phyloP scores from a whole-genome alignment of 1,139 yeast genomes.

The Yamadazyma diddensiae region DNA sequence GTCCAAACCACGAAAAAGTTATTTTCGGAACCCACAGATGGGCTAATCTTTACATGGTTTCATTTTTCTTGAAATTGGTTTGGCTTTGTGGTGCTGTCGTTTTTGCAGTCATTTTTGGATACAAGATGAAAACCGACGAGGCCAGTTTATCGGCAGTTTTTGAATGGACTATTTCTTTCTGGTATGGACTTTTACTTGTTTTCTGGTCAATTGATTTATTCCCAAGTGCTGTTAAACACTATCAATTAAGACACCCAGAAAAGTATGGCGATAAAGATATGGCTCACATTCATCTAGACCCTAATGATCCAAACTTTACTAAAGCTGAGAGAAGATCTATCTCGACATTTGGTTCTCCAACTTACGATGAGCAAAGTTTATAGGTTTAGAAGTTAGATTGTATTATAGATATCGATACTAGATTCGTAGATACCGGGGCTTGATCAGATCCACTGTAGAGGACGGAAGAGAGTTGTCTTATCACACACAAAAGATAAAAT shows the following conservation, averaged over 20 bases:
- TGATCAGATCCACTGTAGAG: too few species aligned
- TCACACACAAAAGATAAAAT: too few species aligned
- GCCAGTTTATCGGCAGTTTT: conserved; percentile 53
- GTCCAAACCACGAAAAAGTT: conserved; percentile 41
- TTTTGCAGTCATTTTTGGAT: conserved; percentile 70
- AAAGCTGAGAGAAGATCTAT: conserved; percentile 17
- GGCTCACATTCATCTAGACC: conserved; percentile 13
- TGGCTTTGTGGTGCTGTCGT: conserved; percentile 73
- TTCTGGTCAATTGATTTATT: conserved; percentile 69
- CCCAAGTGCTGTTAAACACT: conserved; percentile 51
- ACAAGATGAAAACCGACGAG: conserved; percentile 32
- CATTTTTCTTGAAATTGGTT: conserved; percentile 50
- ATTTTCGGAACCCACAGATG: conserved; percentile 38
- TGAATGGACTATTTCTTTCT: conserved; percentile 84
- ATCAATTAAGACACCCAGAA: conserved; percentile 25
- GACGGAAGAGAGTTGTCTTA: too few species aligned
- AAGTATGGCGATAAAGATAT: conserved; percentile 14
- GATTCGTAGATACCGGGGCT: too few species aligned
- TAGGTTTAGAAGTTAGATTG: conserved; percentile 3
- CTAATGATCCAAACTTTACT: conserved; percentile 10
- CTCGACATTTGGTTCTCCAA: conserved; percentile 17
- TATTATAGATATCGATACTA: conserved; percentile 2
- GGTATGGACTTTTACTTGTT: conserved; percentile 71
- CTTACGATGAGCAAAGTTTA: conserved; percentile 13
- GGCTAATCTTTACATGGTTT: conserved; percentile 45